Evolutionary conservation across 108 stramenopile genomes (phyloP).

Genomic region (Schizochytrium sp.): DNA sequence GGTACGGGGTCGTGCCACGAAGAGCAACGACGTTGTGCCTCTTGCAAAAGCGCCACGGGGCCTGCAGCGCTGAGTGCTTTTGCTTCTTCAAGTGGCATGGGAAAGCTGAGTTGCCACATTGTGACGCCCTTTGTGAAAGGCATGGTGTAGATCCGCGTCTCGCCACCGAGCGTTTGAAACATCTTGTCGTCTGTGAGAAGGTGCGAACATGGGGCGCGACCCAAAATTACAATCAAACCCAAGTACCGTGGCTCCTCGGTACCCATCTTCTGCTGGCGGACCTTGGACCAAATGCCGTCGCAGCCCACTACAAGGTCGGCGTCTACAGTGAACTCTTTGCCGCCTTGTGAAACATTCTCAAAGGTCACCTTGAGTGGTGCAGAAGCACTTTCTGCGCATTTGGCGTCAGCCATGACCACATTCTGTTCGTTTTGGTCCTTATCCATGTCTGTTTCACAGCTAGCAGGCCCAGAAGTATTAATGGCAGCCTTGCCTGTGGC

Average conservation of each 20-base stretch:
- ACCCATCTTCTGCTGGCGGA: constrained; percentile 75
- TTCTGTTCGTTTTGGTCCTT: neutral
- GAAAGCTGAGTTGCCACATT: constrained; percentile 59
- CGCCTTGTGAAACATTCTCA: constrained; percentile 61
- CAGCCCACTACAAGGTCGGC: constrained; percentile 85
- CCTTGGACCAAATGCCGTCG: constrained; percentile 87
- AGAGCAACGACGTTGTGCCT: neutral
- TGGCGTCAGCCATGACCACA: neutral
- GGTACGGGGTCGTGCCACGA: constrained; percentile 51
- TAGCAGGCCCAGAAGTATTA: too few species aligned
- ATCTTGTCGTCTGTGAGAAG: constrained; percentile 55
- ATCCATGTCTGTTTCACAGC: too few species aligned
- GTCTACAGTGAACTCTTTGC: constrained; percentile 33
- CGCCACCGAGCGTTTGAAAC: constrained; percentile 58
- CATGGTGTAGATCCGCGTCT: constrained; percentile 55
- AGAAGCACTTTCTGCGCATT: neutral
- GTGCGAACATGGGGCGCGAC: constrained; percentile 75
- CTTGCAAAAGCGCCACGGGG: constrained; percentile 19
- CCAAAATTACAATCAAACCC: constrained; percentile 84
- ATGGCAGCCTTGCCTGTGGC: constrained; percentile 44
- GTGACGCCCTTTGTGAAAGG: constrained; percentile 27
- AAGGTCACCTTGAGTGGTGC: neutral
- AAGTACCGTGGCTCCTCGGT: constrained; percentile 76
- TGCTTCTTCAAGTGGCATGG: constrained; percentile 38
- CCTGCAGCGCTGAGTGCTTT: constrained; percentile 49